phyloP scores from a whole-genome alignment of 768 basidiomycete species.

The Ramaria rubella region DNA sequence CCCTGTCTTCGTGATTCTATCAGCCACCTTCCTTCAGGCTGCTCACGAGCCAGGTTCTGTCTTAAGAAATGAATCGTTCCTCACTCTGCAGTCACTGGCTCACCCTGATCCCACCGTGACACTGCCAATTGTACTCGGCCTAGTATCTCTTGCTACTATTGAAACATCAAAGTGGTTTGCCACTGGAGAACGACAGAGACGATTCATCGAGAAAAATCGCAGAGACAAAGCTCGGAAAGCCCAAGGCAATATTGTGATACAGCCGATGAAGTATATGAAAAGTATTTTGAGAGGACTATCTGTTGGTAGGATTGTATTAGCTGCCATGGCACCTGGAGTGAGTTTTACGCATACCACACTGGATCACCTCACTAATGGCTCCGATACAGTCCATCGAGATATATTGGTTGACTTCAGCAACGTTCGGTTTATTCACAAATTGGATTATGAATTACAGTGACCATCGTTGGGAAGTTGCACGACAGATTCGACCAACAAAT shows the following conservation, averaged over 20 bases:
- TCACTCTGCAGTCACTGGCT: constrained; percentile 62
- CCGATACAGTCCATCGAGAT: constrained; percentile 51
- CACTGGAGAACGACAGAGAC: constrained; percentile 32
- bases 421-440: constrained; percentile 67
- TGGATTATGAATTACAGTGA: constrained; percentile 41
- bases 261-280: constrained; percentile 48
- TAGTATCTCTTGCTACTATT: constrained; percentile 72
- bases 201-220: constrained; percentile 39
- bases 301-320: constrained; percentile 59
- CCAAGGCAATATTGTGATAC: constrained; percentile 38
- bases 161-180: constrained; percentile 73
- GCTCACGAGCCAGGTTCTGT: constrained; percentile 50
- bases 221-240: constrained; percentile 41
- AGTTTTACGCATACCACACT: constrained; percentile 17
- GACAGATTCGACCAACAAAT: too few relatives aligned
- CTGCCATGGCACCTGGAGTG: constrained; percentile 67
- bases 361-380: constrained; percentile 10
- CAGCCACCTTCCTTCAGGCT: constrained; percentile 48
- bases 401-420: constrained; percentile 75
- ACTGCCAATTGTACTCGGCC: constrained; percentile 63
- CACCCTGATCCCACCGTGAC: constrained; percentile 66
- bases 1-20: constrained; percentile 65
- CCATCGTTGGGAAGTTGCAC: not conserved
- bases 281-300: constrained; percentile 49
- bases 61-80: constrained; percentile 71